These are phyloP conservation scores for Populus ilicifolia DNA, from an alignment of 345 rosid genomes.

Conservation along the genomic window DNA sequence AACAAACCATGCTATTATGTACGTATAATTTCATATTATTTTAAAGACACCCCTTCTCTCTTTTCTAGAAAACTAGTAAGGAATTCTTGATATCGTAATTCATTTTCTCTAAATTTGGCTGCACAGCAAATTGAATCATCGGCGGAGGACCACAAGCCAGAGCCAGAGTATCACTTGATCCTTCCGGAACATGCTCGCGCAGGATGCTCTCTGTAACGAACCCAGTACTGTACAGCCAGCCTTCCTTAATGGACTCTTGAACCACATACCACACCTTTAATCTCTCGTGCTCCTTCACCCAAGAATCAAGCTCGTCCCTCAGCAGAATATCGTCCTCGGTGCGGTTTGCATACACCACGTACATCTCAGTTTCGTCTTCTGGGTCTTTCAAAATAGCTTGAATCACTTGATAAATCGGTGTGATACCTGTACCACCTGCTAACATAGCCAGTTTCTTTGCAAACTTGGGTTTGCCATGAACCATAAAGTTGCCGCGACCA, in stretches of 20 bases:
- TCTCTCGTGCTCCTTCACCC: constrained; percentile 58
- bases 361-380: constrained; percentile 75
- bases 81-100: constrained; percentile 64
- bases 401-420: constrained; percentile 78
- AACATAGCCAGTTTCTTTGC: constrained; percentile 82
- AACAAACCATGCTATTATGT: background rate
- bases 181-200: constrained; percentile 61
- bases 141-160: constrained; percentile 95
- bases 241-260: constrained; percentile 47
- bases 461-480: constrained; percentile 70
- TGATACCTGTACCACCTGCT: constrained; percentile 93
- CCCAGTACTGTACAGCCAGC: constrained; percentile 79
- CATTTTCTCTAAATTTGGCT: constrained; percentile 92
- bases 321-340: constrained; percentile 79
- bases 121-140: constrained; percentile 90
- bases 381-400: constrained; percentile 75
- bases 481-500: constrained; percentile 67
- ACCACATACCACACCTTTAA: constrained; percentile 89
- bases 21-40: background rate
- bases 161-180: constrained; percentile 54
- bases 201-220: constrained; percentile 61
- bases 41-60: background rate
- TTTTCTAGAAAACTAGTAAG: constrained; percentile 53
- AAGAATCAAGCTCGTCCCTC: constrained; percentile 75
- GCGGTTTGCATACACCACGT: constrained; percentile 78